Base-by-base conservation (phyloP, 768 basidiomycete species). In the Calocybe gangraenosa region DNA sequence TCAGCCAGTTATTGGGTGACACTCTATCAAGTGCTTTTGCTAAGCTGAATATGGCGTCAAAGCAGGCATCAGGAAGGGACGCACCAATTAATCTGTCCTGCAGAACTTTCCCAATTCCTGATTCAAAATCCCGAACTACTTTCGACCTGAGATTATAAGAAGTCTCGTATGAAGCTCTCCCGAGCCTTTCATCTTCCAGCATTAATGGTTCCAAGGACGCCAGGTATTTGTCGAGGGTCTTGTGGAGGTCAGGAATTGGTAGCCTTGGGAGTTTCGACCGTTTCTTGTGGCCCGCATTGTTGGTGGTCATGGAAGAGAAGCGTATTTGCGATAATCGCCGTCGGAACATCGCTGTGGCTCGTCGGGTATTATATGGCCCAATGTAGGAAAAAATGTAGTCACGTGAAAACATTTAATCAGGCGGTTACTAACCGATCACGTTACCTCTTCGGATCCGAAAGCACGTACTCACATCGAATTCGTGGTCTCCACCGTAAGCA, bases 1-100 rank as follows among this genome's bases (percentile, higher is more conserved):
- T 80, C 9, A 98, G 76, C 94, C 94, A 98, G 60, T 95, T 96
- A 61, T 84, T 71, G 0, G 92, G 90, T 6, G 92, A 93, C 1
- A 71, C 67, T 53, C 74, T 80, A 66, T 95, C 92, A 40, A 96
- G 75, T 22, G 87, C 92, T 84, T 62, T 28, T 40, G 50, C 55
- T 17, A 54, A 56, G 52, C 51, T 55, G 38, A 60, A 57, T 42
- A 49, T 25, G 41, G 50, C 22, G 46, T 13, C 48, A 43, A 21
- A 32, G 31, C 2, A 40, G 46, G 42, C 21, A 50, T 45, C 39
- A 41, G 20, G 20, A 20, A 48, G 47, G 40, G 30, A 67, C 74
- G 44, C 52, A 87, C 90, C 87, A 50, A 81, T 65, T 40, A 95
- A 65, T 35, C 91, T 72, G 44, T 87, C 79, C 61, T 93, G 91